These are phyloP conservation scores for Maudiozyma turicensis DNA, from an alignment of 805 yeast genomes.

Conservation along the genomic window DNA sequence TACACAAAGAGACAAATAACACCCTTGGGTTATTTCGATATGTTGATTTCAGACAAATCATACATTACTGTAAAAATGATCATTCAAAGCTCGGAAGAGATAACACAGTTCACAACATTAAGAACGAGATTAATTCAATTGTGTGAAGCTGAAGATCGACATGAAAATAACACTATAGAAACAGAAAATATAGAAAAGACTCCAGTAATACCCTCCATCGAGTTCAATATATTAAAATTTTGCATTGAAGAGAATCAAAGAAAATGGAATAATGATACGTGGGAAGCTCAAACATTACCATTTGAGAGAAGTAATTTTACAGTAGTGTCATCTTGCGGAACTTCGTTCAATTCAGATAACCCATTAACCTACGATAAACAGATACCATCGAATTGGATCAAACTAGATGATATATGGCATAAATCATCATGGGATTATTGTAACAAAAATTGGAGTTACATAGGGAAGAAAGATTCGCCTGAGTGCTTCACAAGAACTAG, in stretches of 20 bases:
- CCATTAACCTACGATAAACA: conserved; percentile 8
- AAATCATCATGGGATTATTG: conserved; percentile 19
- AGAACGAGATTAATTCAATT: neutral
- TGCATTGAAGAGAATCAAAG: conserved; percentile 24
- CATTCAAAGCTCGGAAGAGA: neutral
- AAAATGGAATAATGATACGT: conserved; percentile 20
- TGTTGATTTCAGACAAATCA: too few species aligned
- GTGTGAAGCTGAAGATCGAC: neutral
- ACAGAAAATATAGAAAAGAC: neutral
- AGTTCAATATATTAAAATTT: conserved; percentile 13
- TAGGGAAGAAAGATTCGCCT: conserved; percentile 19
- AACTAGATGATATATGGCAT: conserved; percentile 25
- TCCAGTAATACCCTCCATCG: neutral
- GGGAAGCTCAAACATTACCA: conserved; percentile 17
- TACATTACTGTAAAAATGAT: neutral
- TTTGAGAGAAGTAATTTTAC: conserved; percentile 15
- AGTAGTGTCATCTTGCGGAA: neutral
- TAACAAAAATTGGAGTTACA: conserved; percentile 20
- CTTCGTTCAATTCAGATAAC: neutral
- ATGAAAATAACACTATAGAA: neutral
- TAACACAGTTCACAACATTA: neutral
- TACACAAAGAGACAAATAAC: neutral
- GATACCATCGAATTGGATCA: conserved; percentile 15
- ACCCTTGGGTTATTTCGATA: neutral
- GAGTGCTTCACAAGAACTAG: conserved; percentile 23